Evolutionary conservation across 2,329 filamentous ascomycete genomes (phyloP), one percentile per base, ranked within the genome.

Genomic region (Penicillium polonicum): DNA sequence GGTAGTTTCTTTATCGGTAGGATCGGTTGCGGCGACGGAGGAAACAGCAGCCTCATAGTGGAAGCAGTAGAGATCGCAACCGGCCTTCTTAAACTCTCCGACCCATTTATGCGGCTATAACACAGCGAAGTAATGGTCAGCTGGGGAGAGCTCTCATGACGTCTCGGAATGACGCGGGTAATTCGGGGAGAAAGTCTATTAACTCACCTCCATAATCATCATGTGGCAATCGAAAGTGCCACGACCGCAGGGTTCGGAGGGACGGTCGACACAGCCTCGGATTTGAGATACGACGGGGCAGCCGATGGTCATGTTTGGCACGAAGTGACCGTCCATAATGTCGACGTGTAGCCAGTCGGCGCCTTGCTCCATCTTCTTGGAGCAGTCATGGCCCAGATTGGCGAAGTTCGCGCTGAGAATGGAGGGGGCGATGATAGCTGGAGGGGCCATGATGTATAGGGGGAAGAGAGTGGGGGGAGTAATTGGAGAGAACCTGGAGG

Each of bases 191-290:
- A 43, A 44, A 35, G 29, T 29, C 25, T 19, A 29, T 13, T 13
- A n/a, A 41, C 51, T 38, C 78, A 93, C 91, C 88, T 99, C 93
- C 70, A 91, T 87, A 73, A 99, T 96, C 94, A 99, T 99, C 94
- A 99, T 97, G 79, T 99, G 94, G 83, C 94, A 99, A 78, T 99
- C 94, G 74, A 99, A 99, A 15, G 93, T 97, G 61, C 94, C 94
- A 68, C 88, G 89, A 52, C 90, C 92, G 65, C 88, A 81, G 35
- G 83, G 83, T 51, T 83, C 80, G 41, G 82, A 81, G 3, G 92
- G 92, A 66, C 83, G 83, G 57, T 91, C 88, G 68, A 99, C 92
- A 70, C 96, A 90, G 45, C 85, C 82, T 62, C 94, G 87, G 69
- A 99, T 94, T 81, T 93, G 96, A 67, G 91, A 93, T 45, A 99